These are phyloP conservation scores for Aureobasidium vineae DNA, from an alignment of 2,329 filamentous ascomycete species.

Conservation along the genomic window DNA sequence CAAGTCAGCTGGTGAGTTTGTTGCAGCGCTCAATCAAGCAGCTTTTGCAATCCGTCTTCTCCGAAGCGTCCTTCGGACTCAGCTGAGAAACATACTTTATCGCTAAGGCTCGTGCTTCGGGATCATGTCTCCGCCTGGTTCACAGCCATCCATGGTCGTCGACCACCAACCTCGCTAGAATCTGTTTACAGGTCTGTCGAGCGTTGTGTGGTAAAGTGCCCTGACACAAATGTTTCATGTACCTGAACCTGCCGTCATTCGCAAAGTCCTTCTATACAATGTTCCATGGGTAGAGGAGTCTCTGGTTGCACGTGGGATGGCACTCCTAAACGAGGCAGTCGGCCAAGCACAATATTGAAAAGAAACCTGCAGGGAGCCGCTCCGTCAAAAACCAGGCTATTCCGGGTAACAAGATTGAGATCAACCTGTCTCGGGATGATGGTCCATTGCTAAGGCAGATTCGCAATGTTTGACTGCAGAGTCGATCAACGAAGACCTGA, in stretches of 20 bases:
- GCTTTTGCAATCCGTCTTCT: not conserved
- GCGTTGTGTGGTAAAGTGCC: not conserved
- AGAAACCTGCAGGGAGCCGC: not conserved
- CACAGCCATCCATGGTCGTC: slow-evolving; percentile 15
- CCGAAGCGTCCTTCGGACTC: slow-evolving; percentile 1
- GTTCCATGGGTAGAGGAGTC: not conserved
- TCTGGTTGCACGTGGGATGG: not conserved
- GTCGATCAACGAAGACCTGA: slow-evolving; percentile 17
- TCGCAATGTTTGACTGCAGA: slow-evolving; percentile 16
- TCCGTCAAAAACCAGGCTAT: slow-evolving; percentile 3
- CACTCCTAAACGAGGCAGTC: not conserved
- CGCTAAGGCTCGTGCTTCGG: slow-evolving; percentile 16
- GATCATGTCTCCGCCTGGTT: not conserved
- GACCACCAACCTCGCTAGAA: not conserved
- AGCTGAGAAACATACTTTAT: slow-evolving; percentile 24
- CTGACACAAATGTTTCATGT: slow-evolving; percentile 12
- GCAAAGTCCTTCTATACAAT: not conserved
- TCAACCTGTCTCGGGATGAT: slow-evolving; percentile 14
- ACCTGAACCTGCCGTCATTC: slow-evolving; percentile 8
- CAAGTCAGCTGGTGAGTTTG: slow-evolving; percentile 10
- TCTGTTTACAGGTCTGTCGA: not conserved
- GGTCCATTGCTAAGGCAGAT: slow-evolving; percentile 13
- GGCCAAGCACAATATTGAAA: slow-evolving; percentile 1
- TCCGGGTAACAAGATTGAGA: slow-evolving; percentile 23
- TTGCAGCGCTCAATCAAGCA: not conserved